Conservation (phyloP, 352 stramenopile genomes). For the Pythium phragmitis region DNA sequence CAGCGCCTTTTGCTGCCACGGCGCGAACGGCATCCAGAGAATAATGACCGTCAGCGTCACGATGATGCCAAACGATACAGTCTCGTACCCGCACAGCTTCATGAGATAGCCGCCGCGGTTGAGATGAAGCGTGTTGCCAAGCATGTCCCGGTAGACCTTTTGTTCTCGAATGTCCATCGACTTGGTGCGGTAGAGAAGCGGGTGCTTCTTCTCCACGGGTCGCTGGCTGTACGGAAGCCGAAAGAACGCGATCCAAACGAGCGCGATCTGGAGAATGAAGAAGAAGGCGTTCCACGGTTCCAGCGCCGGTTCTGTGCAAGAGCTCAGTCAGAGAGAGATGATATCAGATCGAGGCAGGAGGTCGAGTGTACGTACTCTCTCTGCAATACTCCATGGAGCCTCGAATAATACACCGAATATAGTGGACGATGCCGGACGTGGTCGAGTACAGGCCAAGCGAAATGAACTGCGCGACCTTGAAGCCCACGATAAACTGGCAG, state of each 20-base stretch:
- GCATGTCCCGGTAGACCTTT: constrained; percentile 68
- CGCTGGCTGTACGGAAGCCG: constrained; percentile 78
- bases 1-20: constrained; percentile 76
- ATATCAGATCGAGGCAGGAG: no score
- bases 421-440: constrained; percentile 57
- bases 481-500: constrained; percentile 91
- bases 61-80: constrained; percentile 72
- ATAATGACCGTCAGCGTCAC: constrained; percentile 59
- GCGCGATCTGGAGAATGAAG: constrained; percentile 80
- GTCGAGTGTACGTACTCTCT: constrained; percentile 29
- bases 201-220: constrained; percentile 48
- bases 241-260: constrained; percentile 86
- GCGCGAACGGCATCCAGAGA: constrained; percentile 64
- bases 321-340: no score
- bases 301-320: constrained; percentile 42
- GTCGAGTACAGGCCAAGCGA: constrained; percentile 79
- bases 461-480: constrained; percentile 91
- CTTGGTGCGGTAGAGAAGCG: constrained; percentile 52
- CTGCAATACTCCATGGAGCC: constrained; percentile 63
- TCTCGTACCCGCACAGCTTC: constrained; percentile 87
- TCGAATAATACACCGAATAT: constrained; percentile 69
- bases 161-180: constrained; percentile 43
- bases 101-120: constrained; percentile 83
- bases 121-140: constrained; percentile 79
- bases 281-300: constrained; percentile 75